These are phyloP conservation scores for Daldinia sp. DNA, from an alignment of 2,329 filamentous ascomycete species.

Conservation along the genomic window DNA sequence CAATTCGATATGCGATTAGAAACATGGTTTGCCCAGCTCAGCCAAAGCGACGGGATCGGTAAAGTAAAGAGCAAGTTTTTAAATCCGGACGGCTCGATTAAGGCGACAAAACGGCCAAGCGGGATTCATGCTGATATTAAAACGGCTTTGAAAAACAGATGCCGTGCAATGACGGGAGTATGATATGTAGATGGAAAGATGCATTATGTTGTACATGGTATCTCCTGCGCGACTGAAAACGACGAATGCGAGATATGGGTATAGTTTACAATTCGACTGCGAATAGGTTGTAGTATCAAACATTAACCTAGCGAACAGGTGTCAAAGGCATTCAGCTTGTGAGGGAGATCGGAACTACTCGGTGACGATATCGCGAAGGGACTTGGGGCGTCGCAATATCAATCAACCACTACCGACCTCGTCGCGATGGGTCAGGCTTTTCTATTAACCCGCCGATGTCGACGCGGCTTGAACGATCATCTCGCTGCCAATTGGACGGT, in stretches of 20 bases:
- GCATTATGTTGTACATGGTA: constrained; percentile 53
- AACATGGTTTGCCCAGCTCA: constrained; percentile 19
- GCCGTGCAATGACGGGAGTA: constrained; percentile 25
- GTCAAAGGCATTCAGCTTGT: constrained; percentile 19
- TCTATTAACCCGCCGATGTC: constrained; percentile 74
- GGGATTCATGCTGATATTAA: constrained; percentile 39
- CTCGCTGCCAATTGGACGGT: constrained; percentile 55
- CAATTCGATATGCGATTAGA: constrained; percentile 31
- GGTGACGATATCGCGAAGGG: not conserved
- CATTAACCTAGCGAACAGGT: constrained; percentile 31
- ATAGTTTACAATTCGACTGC: constrained; percentile 47
- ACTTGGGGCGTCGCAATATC: constrained; percentile 17
- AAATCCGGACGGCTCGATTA: constrained; percentile 4
- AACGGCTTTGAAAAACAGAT: constrained; percentile 28
- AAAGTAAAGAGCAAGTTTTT: constrained; percentile 27
- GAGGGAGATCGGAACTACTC: constrained; percentile 21
- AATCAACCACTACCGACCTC: constrained; percentile 41
- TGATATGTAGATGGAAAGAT: constrained; percentile 44
- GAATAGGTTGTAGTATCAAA: constrained; percentile 29
- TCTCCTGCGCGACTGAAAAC: constrained; percentile 49
- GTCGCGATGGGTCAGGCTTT: constrained; percentile 60
- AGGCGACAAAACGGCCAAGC: constrained; percentile 34
- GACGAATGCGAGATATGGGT: constrained; percentile 46
- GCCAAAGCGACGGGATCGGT: constrained; percentile 20
- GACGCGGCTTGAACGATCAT: constrained; percentile 66